These are phyloP conservation scores for Cyberlindnera misumaiensis DNA, from an alignment of 805 yeast species.

Conservation along the genomic window DNA sequence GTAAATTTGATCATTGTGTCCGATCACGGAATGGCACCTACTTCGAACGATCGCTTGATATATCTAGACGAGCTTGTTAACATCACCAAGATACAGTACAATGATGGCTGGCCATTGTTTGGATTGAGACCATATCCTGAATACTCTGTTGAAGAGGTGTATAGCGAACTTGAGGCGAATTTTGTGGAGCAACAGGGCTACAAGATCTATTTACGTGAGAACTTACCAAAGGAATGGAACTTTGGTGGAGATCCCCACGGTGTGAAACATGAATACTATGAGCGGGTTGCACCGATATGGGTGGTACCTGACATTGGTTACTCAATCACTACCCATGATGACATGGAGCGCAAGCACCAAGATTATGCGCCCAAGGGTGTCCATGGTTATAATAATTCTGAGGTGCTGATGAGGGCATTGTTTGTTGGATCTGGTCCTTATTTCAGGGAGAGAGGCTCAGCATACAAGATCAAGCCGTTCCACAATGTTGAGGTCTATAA, in stretches of 20 bases:
- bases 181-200: constrained; percentile 30
- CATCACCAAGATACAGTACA: constrained; percentile 43
- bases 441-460: constrained; percentile 31
- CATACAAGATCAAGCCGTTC: constrained; percentile 49
- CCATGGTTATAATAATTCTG: constrained; percentile 79
- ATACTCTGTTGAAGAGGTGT: constrained; percentile 37
- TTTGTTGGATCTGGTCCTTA: constrained; percentile 81
- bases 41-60: constrained; percentile 60
- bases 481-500: constrained; percentile 68
- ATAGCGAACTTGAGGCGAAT: constrained; percentile 32
- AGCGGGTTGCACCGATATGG: constrained; percentile 82
- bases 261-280: constrained; percentile 29
- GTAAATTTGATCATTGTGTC: constrained; percentile 76
- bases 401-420: constrained; percentile 74
- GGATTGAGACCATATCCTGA: constrained; percentile 58
- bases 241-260: constrained; percentile 22
- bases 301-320: constrained; percentile 79
- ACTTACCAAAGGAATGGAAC: constrained; percentile 36
- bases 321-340: constrained; percentile 55
- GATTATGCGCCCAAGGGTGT: constrained; percentile 43
- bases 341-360: constrained; percentile 33
- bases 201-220: constrained; percentile 45
- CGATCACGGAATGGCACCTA: constrained; percentile 94
- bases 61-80: constrained; percentile 69
- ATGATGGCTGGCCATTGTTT: constrained; percentile 82